A percentile compares a stretch with the other conserved stretches of the same genome.
Conservation (phyloP, 2,329 filamentous ascomycete genomes). For the Cytospora paraplurivora region DNA sequence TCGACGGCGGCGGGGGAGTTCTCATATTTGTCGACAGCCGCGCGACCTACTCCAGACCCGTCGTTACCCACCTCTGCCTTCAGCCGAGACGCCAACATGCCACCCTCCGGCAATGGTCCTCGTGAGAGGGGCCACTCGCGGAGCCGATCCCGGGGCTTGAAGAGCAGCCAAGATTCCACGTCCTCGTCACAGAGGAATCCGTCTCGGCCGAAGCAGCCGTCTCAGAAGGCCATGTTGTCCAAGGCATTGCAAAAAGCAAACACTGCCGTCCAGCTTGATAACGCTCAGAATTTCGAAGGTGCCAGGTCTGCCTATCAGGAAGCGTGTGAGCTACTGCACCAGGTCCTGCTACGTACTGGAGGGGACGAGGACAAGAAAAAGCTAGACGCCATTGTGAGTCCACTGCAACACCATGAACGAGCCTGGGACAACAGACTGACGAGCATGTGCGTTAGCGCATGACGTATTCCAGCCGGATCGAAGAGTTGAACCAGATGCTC, state of each 20-base stretch:
- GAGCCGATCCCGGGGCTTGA: conserved; percentile 49
- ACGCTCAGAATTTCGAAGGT: conserved; percentile 91
- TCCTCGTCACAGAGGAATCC: conserved; percentile 36
- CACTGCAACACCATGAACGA: too few relatives aligned
- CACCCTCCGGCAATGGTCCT: conserved; percentile 38
- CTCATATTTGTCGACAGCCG: conserved; percentile 29
- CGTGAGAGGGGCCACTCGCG: conserved; percentile 45
- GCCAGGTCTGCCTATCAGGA: conserved; percentile 89
- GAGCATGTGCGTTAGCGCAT: conserved; percentile 61
- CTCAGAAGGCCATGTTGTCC: conserved; percentile 96
- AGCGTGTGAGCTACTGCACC: conserved; percentile 83
- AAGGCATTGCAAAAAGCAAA: conserved; percentile 94
- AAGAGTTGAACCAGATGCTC: conserved; percentile 76
- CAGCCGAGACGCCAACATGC: conserved; percentile 34
- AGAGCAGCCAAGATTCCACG: conserved; percentile 48
- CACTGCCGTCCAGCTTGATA: conserved; percentile 91
- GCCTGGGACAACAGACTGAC: conserved; percentile 1
- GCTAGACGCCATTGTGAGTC: conserved; percentile 86
- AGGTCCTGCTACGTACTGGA: conserved; percentile 82
- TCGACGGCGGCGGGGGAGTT: conserved; percentile 28
- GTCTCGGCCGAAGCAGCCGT: conserved; percentile 53
- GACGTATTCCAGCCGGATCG: conserved; percentile 88
- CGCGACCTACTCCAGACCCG: conserved; percentile 23
- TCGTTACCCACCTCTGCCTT: conserved; percentile 25
- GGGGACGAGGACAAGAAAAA: conserved; percentile 88